phyloP scores from a whole-genome alignment of 2,329 filamentous ascomycete genomes.

The Metarhizium anisopliae region DNA sequence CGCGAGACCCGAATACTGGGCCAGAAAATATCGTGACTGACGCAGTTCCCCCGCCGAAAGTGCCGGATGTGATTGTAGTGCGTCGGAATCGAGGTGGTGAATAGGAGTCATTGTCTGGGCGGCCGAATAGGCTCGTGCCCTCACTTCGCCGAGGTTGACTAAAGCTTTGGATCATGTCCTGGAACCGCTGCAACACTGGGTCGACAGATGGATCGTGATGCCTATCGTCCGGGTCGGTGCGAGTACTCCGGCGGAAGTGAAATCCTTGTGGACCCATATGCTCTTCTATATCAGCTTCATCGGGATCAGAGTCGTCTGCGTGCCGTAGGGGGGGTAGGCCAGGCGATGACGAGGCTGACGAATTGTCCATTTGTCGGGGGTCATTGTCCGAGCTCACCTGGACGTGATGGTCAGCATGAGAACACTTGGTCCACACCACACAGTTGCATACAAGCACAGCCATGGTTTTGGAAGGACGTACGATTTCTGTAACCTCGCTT shows the following conservation, averaged over 20 bases:
- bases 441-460: not conserved
- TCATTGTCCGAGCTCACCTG: slow-evolving; percentile 51
- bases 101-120: not conserved
- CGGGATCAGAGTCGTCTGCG: slow-evolving; percentile 44
- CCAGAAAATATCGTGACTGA: slow-evolving; percentile 40
- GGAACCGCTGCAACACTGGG: slow-evolving; percentile 32
- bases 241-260: slow-evolving; percentile 27
- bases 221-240: slow-evolving; percentile 14
- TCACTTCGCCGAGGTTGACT: slow-evolving; percentile 9
- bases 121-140: not conserved
- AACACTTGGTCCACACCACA: not conserved
- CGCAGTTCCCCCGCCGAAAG: slow-evolving; percentile 31
- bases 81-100: slow-evolving; percentile 22
- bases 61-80: slow-evolving; percentile 27
- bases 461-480: slow-evolving; percentile 34
- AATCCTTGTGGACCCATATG: slow-evolving; percentile 35
- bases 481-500: slow-evolving; percentile 78
- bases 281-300: slow-evolving; percentile 50
- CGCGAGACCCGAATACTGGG: slow-evolving; percentile 16
- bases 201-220: slow-evolving; percentile 25
- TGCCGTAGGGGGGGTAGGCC: slow-evolving; percentile 17
- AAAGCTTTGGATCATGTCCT: slow-evolving; percentile 34
- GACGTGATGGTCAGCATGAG: slow-evolving; percentile 9
- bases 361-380: slow-evolving; percentile 38
- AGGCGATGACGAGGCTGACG: slow-evolving; percentile 20